These are phyloP conservation scores for Aspergillus sp. DNA, from an alignment of 2,329 filamentous ascomycete genomes.

Conservation along the genomic window DNA sequence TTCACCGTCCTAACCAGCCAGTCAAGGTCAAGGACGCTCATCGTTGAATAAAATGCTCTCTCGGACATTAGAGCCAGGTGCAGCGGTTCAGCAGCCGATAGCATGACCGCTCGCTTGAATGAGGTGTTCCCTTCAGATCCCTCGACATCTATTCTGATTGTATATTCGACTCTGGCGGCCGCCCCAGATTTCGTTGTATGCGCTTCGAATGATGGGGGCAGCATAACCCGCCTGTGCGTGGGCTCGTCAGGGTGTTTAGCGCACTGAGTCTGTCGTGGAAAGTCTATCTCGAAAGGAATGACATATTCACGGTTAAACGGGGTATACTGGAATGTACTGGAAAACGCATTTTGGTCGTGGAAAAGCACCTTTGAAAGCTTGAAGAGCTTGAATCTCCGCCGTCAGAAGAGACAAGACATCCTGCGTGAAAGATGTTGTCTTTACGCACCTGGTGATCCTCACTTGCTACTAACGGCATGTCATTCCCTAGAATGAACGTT, in stretches of 20 bases:
- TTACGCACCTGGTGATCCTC: background rate
- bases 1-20: background rate
- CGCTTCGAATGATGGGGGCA: slow-evolving; percentile 2
- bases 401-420: background rate
- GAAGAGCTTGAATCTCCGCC: background rate
- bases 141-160: background rate
- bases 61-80: too few relatives aligned
- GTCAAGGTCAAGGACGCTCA: too few relatives aligned
- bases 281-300: background rate
- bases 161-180: background rate
- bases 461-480: background rate
- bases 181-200: background rate
- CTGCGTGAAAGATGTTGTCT: background rate
- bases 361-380: background rate
- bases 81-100: too few relatives aligned
- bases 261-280: background rate
- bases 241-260: background rate
- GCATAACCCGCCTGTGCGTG: background rate
- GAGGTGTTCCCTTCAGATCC: background rate
- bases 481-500: background rate
- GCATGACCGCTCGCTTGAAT: background rate
- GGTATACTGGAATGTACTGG: background rate
- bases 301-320: background rate
- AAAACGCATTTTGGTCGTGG: background rate
- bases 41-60: background rate